Percentiles rank a stretch among this genome's conserved stretches.
These are phyloP conservation scores for Mayamaea pseudoterrestris DNA, from an alignment of 108 stramenopile species.

Conservation along the genomic window DNA sequence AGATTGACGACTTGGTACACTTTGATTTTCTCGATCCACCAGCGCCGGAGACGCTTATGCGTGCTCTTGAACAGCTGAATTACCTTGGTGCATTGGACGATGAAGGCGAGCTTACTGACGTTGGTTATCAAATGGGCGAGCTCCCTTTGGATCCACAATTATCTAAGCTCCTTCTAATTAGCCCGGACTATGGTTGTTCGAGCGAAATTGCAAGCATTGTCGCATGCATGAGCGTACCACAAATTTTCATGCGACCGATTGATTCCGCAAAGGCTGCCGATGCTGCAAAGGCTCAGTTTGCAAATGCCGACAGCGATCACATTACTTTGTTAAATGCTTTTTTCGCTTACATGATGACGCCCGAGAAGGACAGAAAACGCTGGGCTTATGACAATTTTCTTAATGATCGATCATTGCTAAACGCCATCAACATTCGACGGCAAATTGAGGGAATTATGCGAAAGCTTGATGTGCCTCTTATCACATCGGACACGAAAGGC, in stretches of 20 bases:
- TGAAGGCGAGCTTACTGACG: conserved; percentile 92
- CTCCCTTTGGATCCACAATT: conserved; percentile 83
- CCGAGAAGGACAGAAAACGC: conserved; percentile 70
- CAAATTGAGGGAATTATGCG: conserved; percentile 89
- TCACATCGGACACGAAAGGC: conserved; percentile 73
- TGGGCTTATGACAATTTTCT: conserved; percentile 99
- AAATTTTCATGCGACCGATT: conserved; percentile 93
- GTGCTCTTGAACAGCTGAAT: conserved; percentile 94
- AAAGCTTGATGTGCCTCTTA: conserved; percentile 72
- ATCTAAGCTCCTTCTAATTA: conserved; percentile 88
- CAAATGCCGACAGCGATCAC: conserved; percentile 93
- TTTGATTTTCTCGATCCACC: conserved; percentile 99
- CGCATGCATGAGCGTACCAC: conserved; percentile 91
- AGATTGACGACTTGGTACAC: conserved; percentile 97
- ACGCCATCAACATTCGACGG: conserved; percentile 82
- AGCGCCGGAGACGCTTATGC: conserved; percentile 98
- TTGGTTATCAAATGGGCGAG: conserved; percentile 96
- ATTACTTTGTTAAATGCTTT: conserved; percentile 94
- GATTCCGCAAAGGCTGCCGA: conserved; percentile 92
- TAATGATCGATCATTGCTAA: conserved; percentile 85
- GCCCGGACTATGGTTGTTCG: conserved; percentile 93
- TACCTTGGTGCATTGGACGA: conserved; percentile 97
- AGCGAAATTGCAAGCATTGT: conserved; percentile 94
- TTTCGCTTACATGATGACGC: conserved; percentile 78
- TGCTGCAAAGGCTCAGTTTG: conserved; percentile 97